Evolutionary conservation across 768 basidiomycete genomes (phyloP).

Genomic region (Chlorophyllum brunneum): DNA sequence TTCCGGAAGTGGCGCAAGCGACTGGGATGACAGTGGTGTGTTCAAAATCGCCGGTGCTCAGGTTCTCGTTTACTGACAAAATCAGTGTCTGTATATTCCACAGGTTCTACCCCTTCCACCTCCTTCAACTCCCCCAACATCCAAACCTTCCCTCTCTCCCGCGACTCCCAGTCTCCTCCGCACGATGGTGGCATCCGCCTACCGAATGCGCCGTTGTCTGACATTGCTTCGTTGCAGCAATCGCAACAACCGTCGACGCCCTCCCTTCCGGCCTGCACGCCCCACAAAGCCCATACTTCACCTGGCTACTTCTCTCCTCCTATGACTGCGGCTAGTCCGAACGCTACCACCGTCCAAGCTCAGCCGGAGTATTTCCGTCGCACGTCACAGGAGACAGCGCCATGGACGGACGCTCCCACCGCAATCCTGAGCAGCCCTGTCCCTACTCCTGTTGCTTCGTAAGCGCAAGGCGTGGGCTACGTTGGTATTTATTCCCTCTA

Average conservation of each 20-base stretch:
- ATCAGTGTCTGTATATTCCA: conserved; percentile 50
- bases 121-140: conserved; percentile 65
- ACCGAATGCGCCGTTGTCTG: conserved; percentile 68
- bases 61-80: conserved; percentile 18
- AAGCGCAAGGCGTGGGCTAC: neutral
- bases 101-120: conserved; percentile 58
- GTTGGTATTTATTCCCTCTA: conserved; percentile 6
- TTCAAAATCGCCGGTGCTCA: conserved; percentile 18
- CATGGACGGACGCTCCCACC: conserved; percentile 8
- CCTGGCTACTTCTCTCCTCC: conserved; percentile 22
- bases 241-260: conserved; percentile 13
- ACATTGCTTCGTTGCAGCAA: conserved; percentile 50
- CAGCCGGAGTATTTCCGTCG: conserved; percentile 19
- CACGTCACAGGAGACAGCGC: conserved; percentile 11
- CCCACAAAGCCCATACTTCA: conserved; percentile 23
- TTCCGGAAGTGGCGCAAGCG: conserved; percentile 58
- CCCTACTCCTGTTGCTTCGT: conserved; percentile 19
- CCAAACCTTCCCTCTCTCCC: conserved; percentile 56
- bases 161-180: conserved; percentile 46
- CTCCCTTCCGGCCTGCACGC: conserved; percentile 16
- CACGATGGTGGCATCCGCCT: conserved; percentile 55
- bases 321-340: conserved; percentile 12
- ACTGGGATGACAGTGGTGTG: conserved; percentile 82
- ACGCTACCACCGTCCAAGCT: conserved; percentile 1
- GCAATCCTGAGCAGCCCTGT: conserved; percentile 16